Percentiles rank a stretch among this genome's conserved stretches.
Evolutionary conservation across 1,284 basidiomycete species (phyloP).

Genomic region (Irpex sp.): DNA sequence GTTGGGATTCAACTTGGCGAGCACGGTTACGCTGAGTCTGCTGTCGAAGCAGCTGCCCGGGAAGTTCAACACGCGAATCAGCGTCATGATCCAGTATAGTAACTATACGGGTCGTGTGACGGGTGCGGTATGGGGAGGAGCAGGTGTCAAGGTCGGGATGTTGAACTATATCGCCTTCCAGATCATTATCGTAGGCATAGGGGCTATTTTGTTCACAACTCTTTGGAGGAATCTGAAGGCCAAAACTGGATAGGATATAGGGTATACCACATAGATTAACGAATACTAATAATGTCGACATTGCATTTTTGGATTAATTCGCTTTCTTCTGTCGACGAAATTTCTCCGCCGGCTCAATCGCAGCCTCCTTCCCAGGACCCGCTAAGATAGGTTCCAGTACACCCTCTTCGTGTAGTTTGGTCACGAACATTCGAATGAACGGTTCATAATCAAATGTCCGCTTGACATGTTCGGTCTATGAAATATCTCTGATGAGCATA

Average conservation of each 20-base stretch:
- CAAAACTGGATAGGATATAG: constrained; percentile 36
- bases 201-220: constrained; percentile 46
- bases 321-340: not conserved
- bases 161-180: constrained; percentile 57
- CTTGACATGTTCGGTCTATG: constrained; percentile 50
- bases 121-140: constrained; percentile 66
- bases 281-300: too few species aligned
- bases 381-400: constrained; percentile 39
- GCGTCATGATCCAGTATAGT: constrained; percentile 63
- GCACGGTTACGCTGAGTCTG: constrained; percentile 61
- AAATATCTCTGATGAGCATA: not conserved
- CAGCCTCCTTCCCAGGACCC: not conserved
- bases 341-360: not conserved
- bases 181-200: constrained; percentile 57
- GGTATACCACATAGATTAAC: not conserved
- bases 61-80: constrained; percentile 53
- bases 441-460: constrained; percentile 62
- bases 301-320: not conserved
- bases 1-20: constrained; percentile 67
- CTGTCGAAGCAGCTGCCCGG: constrained; percentile 65
- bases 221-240: constrained; percentile 66
- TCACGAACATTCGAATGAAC: constrained; percentile 47
- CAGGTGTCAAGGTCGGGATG: constrained; percentile 65
- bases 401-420: constrained; percentile 41
- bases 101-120: constrained; percentile 61